These are phyloP conservation scores for Serpula lacrymans DNA, from an alignment of 768 basidiomycete species.

Conservation along the genomic window DNA sequence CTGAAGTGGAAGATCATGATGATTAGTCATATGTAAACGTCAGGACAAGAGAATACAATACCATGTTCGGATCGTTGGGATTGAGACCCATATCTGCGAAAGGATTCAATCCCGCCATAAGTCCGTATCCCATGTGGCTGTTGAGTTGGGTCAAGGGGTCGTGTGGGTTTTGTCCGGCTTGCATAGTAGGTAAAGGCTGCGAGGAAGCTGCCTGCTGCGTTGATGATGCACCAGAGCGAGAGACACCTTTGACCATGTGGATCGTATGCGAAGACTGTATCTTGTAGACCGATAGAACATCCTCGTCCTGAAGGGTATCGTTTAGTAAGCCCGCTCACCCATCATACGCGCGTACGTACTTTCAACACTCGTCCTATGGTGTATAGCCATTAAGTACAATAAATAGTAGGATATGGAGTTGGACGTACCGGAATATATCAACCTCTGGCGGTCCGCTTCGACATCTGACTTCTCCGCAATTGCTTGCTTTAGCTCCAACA, in stretches of 20 bases:
- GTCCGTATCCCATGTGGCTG: constrained; percentile 70
- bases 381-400: neutral
- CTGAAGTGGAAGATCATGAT: constrained; percentile 32
- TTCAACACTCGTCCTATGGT: constrained; percentile 67
- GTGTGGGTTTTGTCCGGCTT: constrained; percentile 84
- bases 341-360: too few relatives aligned
- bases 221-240: constrained; percentile 39
- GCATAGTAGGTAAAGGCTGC: constrained; percentile 77
- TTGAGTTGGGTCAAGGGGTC: constrained; percentile 87
- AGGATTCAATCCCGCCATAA: constrained; percentile 86
- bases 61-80: constrained; percentile 92
- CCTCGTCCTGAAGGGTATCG: constrained; percentile 66
- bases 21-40: constrained; percentile 1
- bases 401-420: neutral
- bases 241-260: constrained; percentile 89
- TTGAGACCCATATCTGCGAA: constrained; percentile 92
- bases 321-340: constrained; percentile 1
- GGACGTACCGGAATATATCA: constrained; percentile 85
- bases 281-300: constrained; percentile 80
- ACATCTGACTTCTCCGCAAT: constrained; percentile 87
- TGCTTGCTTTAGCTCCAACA: constrained; percentile 85
- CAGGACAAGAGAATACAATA: constrained; percentile 39
- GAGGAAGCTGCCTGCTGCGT: constrained; percentile 34
- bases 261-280: constrained; percentile 86
- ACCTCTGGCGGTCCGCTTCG: constrained; percentile 78